These are phyloP conservation scores for Eimeria necatrix DNA, from an alignment of 169 alveolate genomes.

Conservation along the genomic window DNA sequence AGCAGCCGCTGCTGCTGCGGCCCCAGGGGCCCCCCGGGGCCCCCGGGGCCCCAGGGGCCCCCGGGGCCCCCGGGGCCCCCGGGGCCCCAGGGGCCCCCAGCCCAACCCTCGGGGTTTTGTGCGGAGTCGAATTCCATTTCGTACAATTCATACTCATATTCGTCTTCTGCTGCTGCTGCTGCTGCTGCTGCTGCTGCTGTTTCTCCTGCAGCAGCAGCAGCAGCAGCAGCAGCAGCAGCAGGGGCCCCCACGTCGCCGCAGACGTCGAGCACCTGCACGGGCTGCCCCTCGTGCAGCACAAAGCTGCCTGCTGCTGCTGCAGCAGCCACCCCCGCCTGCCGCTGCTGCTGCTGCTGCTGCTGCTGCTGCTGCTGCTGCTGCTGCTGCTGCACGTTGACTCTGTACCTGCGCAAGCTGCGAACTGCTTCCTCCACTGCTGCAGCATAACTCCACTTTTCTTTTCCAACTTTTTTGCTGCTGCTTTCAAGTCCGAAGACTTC, in stretches of 20 bases:
- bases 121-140: not conserved
- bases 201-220: not conserved
- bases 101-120: not conserved
- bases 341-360: constrained; percentile 11
- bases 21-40: not conserved
- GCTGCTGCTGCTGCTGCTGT: not conserved
- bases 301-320: not conserved
- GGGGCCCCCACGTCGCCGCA: not conserved
- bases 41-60: no score
- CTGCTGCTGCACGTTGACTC: constrained; percentile 10
- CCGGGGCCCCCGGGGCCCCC: no score
- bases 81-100: not conserved
- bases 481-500: not conserved
- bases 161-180: not conserved
- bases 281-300: not conserved
- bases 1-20: not conserved
- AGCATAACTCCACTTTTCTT: not conserved
- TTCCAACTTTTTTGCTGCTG: not conserved
- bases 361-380: constrained; percentile 33
- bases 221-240: not conserved
- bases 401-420: not conserved
- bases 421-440: not conserved
- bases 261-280: constrained; percentile 5
- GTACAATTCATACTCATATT: not conserved
- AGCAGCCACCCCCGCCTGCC: not conserved